Base-by-base conservation (phyloP, 2,329 filamentous ascomycete genomes). In the Coniochaeta hoffmannii region DNA sequence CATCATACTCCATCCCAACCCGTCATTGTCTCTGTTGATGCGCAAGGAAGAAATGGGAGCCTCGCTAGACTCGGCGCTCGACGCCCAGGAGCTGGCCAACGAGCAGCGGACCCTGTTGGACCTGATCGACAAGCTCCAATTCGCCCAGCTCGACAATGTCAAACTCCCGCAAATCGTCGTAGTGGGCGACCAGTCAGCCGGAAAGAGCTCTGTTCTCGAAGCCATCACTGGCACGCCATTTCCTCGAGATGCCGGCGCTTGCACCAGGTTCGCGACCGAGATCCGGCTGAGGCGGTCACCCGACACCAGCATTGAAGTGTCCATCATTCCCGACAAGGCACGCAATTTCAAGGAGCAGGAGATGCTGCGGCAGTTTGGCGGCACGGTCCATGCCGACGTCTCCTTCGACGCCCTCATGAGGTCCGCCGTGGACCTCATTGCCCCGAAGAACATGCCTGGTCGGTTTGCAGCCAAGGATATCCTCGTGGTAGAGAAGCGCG, bases 191-290 rank as follows among this genome's bases (percentile, higher is more conserved):
- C 82, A 86, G 66, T 85, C 81, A 1, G 78, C 81, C 6, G 83
- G 83, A 19, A 86, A 86, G 66, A 83, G 79, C 60, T 85, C 82
- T 4, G 80, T 84, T 1, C 74, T 86, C 2, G 82, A 85, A 62
- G 81, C 82, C n/a, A 73, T 87, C 35, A 84, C 81, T 0, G 80
- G 81, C 24, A 81, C 83, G 10, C 76, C 78, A 0, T 86, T 87
- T 49, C 83, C 82, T 0, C 72, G 78, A 55, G 80, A 81, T 58
- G 80, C 80, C 53, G 80, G 76, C 50, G 74, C 83, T 1, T 87
- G 83, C 61, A 87, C 83, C 0, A 73, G 82, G 17, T 86, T 84
- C 57, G 77, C 81, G 4, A 84, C 81, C 26, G 80, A 85, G 63
- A 77, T 85, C 55, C 71, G 80, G 4, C 69, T 83, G n/a, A 73